Base-by-base conservation (phyloP, 2,329 filamentous ascomycete genomes). In the Neonectria coccinea region DNA sequence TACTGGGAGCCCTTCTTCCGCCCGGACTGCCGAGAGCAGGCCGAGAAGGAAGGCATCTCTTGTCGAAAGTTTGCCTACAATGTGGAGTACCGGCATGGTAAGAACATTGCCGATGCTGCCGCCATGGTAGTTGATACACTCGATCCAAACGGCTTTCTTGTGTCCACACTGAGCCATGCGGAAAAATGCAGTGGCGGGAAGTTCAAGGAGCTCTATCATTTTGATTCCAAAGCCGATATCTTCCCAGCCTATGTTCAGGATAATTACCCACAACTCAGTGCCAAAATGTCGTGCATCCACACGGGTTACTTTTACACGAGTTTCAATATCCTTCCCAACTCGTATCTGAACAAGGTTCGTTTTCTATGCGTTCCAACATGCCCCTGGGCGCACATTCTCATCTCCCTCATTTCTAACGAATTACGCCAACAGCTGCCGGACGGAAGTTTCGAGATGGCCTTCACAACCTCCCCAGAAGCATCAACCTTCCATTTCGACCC, bases 31-130 rank as follows among this genome's bases (percentile, higher is more conserved):
- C 79, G 81, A 14, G 70, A 75, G 25, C 76, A 77, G 55, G 83
- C 80, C 3, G 62, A 70, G 5, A 76, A 78, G 36, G 68, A 74
- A 16, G 82, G 80, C 5, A 73, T 84, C 14, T 79, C 78, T 0
- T 82, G 79, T 66, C 78, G 82, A 10, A 74, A 73, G 58, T 82
- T 80, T 64, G 82, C 82, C 1, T 85, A 83, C 64, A 77, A 85
- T 0, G 74, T 82, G 2, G 87, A 89, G 74, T 81, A 86, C 62
- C 48, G 42, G n/a, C 62, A 64, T 31, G 62, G 62, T 2, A 60
- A 64, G 65, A 88, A 88, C 66, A 84, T 88, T 29, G 83, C 81
- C 10, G 82, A 87, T 65, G 86, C 85, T 0, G 86, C 85, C 0
- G 83, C 83, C 1, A 69, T 73, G 0, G 77, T 77, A 0, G 74